Evolutionary conservation across 2,329 filamentous ascomycete species (phyloP).

Genomic region (Cladorrhinum sp.): DNA sequence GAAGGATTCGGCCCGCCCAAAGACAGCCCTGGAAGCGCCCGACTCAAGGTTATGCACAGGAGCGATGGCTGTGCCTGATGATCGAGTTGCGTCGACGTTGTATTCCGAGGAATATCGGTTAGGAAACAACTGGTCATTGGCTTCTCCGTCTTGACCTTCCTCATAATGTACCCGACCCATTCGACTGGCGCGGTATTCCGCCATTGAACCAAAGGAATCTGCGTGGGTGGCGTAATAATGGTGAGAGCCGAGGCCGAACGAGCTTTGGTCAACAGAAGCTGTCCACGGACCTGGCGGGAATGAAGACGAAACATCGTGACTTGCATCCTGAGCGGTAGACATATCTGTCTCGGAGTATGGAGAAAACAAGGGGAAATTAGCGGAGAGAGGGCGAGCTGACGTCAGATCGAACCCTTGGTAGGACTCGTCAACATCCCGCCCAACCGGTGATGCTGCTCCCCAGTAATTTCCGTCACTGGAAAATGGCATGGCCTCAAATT

Average conservation of each 20-base stretch:
- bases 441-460: neutral
- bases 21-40: too few species aligned
- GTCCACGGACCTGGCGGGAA: neutral
- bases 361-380: neutral
- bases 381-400: neutral
- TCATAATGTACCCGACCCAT: neutral
- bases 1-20: conserved; percentile 9
- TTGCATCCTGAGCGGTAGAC: neutral
- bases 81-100: neutral
- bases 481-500: neutral
- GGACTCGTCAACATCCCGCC: neutral
- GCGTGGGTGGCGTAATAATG: neutral
- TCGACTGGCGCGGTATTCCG: neutral
- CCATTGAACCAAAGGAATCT: neutral
- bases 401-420: neutral
- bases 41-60: too few species aligned
- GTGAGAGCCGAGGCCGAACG: neutral
- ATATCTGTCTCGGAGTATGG: neutral
- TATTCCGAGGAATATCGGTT: neutral
- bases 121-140: neutral
- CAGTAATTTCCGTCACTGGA: neutral
- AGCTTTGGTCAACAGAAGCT: neutral
- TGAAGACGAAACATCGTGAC: neutral
- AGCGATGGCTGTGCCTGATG: neutral
- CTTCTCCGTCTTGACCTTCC: neutral